These are phyloP conservation scores for Colletotrichum eremochloae DNA, from an alignment of 2,329 filamentous ascomycete species.

Conservation along the genomic window DNA sequence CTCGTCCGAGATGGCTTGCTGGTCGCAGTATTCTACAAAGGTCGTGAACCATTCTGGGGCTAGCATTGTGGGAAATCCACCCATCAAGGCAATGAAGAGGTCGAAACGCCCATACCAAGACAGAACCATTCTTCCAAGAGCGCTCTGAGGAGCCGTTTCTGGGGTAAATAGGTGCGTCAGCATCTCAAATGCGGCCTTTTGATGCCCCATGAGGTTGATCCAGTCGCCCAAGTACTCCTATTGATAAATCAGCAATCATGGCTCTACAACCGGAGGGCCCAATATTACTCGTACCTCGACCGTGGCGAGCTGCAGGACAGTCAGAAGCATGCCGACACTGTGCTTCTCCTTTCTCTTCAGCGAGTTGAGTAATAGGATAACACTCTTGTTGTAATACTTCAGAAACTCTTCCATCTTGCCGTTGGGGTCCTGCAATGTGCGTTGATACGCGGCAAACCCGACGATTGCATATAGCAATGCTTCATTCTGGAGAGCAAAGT, in stretches of 20 bases:
- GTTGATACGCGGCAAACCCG: constrained; percentile 90
- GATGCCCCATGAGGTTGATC: constrained; percentile 93
- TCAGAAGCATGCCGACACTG: constrained; percentile 81
- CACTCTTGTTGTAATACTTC: constrained; percentile 90
- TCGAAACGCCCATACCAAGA: constrained; percentile 95
- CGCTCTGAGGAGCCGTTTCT: constrained; percentile 77
- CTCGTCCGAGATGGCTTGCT: constrained; percentile 71
- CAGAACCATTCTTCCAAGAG: constrained; percentile 79
- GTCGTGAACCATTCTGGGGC: constrained; percentile 82
- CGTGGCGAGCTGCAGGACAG: constrained; percentile 90
- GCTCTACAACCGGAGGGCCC: neutral
- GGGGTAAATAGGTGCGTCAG: constrained; percentile 83
- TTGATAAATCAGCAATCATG: constrained; percentile 33
- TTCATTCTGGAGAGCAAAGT: constrained; percentile 79
- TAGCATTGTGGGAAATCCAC: constrained; percentile 80
- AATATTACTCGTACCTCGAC: constrained; percentile 79
- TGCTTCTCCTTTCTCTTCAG: constrained; percentile 79
- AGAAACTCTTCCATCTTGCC: constrained; percentile 86
- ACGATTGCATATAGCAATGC: constrained; percentile 88
- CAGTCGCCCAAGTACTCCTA: constrained; percentile 96
- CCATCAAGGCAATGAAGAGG: constrained; percentile 85
- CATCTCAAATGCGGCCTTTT: constrained; percentile 88
- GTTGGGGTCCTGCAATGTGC: constrained; percentile 76
- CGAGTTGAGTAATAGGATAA: constrained; percentile 79
- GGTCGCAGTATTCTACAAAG: constrained; percentile 72